phyloP scores from a whole-genome alignment of 495 filamentous ascomycete species.

The Mytilinidion resinicola region DNA sequence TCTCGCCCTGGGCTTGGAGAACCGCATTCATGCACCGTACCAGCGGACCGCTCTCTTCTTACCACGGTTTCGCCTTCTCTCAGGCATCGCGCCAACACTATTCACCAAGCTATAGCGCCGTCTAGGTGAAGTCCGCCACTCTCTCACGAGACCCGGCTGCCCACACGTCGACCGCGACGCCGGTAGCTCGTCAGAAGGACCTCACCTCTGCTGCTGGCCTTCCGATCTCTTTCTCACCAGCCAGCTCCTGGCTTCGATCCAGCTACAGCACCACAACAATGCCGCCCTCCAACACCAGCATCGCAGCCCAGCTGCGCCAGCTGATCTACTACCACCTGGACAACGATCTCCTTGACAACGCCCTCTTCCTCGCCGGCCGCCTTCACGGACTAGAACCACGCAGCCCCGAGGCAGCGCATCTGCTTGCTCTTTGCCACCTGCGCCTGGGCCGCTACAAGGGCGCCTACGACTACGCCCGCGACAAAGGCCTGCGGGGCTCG shows the following conservation, averaged over 20 bases:
- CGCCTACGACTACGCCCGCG: constrained; percentile 65
- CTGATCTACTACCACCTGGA: constrained; percentile 90
- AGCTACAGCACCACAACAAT: constrained; percentile 29
- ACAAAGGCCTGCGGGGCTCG: constrained; percentile 53
- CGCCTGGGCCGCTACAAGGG: constrained; percentile 70
- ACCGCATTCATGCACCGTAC: constrained; percentile 15
- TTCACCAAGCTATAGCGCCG: no score
- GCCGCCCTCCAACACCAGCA: constrained; percentile 61
- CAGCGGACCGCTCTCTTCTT: not conserved
- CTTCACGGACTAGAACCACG: constrained; percentile 75
- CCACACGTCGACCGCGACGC: no score
- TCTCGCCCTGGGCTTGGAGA: not conserved
- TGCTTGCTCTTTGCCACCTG: constrained; percentile 77
- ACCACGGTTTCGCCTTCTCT: not conserved
- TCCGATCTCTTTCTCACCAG: no score
- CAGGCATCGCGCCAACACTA: not conserved
- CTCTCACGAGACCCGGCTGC: no score
- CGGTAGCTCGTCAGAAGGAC: no score
- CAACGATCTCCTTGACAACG: constrained; percentile 78
- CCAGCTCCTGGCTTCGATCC: no score
- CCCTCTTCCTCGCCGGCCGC: constrained; percentile 84
- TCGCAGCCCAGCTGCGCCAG: constrained; percentile 71
- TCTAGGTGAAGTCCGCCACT: no score
- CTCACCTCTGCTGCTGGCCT: no score
- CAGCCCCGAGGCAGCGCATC: constrained; percentile 70